phyloP scores from a whole-genome alignment of 2,329 filamentous ascomycete species.

The Cytospora leucostoma region DNA sequence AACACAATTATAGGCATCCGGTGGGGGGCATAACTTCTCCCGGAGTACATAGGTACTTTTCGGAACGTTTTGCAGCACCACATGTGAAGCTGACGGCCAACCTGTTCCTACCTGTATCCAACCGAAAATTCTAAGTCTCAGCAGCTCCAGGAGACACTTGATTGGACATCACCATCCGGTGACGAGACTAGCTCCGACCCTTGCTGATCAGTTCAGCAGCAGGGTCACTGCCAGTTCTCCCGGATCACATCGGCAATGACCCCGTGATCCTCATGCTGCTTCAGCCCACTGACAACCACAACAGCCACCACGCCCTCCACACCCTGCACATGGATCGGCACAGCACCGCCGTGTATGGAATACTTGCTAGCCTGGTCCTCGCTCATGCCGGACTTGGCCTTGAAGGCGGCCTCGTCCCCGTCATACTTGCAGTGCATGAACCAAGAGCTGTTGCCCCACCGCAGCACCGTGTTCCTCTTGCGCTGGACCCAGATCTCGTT shows the following conservation, averaged over 20 bases:
- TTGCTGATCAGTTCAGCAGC: neutral
- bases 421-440: conserved; percentile 67
- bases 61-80: too few relatives aligned
- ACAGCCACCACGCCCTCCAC: conserved; percentile 77
- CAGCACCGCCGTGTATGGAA: conserved; percentile 76
- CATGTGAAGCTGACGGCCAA: too few relatives aligned
- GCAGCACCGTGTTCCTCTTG: conserved; percentile 71
- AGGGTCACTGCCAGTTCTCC: conserved; percentile 44
- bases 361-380: conserved; percentile 59
- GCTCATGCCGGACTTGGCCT: conserved; percentile 64
- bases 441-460: conserved; percentile 72
- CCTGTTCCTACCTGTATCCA: too few relatives aligned
- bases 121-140: too few relatives aligned
- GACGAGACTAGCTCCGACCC: too few relatives aligned
- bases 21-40: too few relatives aligned
- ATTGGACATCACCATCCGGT: too few relatives aligned
- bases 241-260: conserved; percentile 71
- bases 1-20: too few relatives aligned
- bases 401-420: conserved; percentile 66
- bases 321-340: conserved; percentile 70
- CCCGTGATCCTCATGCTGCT: conserved; percentile 76
- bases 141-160: too few relatives aligned
- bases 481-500: conserved; percentile 70
- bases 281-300: conserved; percentile 74
- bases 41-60: too few relatives aligned